phyloP scores from a whole-genome alignment of 1,284 basidiomycete species.

The Ganoderma boninense region DNA sequence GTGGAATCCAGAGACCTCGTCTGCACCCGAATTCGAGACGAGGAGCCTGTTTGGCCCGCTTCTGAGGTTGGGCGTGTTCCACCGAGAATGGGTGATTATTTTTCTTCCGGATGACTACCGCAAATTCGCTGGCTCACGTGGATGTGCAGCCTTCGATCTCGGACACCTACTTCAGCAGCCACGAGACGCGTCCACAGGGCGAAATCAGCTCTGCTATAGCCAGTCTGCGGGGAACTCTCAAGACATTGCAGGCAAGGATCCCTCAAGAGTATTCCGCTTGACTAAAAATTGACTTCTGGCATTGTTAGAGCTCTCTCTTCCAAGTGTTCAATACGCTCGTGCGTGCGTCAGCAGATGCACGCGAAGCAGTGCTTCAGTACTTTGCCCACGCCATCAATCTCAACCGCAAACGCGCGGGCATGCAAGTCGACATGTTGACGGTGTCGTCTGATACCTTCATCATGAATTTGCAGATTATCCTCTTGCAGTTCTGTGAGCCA shows the following conservation, averaged over 20 bases:
- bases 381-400: slow-evolving; percentile 80
- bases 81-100: slow-evolving; percentile 84
- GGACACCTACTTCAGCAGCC: slow-evolving; percentile 84
- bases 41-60: slow-evolving; percentile 82
- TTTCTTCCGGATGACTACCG: not conserved
- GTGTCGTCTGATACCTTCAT: slow-evolving; percentile 95
- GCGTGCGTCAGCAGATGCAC: slow-evolving; percentile 79
- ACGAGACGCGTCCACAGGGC: slow-evolving; percentile 74
- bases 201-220: slow-evolving; percentile 88
- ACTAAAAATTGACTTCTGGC: not conserved
- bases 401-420: slow-evolving; percentile 89
- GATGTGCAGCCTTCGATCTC: slow-evolving; percentile 76
- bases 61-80: slow-evolving; percentile 84
- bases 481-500: slow-evolving; percentile 93
- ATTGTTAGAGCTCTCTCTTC: slow-evolving; percentile 77
- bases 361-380: slow-evolving; percentile 88
- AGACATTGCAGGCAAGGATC: slow-evolving; percentile 75
- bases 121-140: not conserved
- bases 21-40: slow-evolving; percentile 69
- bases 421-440: slow-evolving; percentile 87
- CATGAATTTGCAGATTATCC: slow-evolving; percentile 87
- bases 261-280: not conserved
- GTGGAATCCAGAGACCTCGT: slow-evolving; percentile 71
- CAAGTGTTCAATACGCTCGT: slow-evolving; percentile 91
- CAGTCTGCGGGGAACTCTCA: slow-evolving; percentile 83